phyloP scores from a whole-genome alignment of 768 basidiomycete species.

The Pholiota conissans region DNA sequence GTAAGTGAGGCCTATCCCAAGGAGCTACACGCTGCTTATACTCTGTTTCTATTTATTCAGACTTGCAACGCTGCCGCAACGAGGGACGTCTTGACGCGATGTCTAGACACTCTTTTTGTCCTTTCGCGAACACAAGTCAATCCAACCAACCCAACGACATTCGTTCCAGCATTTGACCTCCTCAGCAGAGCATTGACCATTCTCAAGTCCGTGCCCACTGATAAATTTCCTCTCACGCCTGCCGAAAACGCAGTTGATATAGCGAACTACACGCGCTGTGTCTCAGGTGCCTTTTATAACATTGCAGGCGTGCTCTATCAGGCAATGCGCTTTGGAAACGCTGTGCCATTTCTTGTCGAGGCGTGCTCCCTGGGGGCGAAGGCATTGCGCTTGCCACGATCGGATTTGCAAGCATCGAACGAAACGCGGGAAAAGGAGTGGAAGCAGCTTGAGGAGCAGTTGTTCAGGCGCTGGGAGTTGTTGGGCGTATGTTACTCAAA shows the following conservation, averaged over 20 bases:
- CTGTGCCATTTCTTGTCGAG: slow-evolving; percentile 65
- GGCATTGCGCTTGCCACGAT: slow-evolving; percentile 37
- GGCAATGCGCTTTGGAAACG: slow-evolving; percentile 55
- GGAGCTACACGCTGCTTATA: background rate
- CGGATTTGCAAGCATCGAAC: slow-evolving; percentile 11
- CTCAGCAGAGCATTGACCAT: slow-evolving; percentile 44
- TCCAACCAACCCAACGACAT: slow-evolving; percentile 26
- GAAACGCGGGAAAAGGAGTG: slow-evolving; percentile 41
- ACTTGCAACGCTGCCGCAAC: slow-evolving; percentile 9
- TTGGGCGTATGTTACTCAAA: slow-evolving; percentile 78
- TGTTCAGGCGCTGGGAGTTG: slow-evolving; percentile 78
- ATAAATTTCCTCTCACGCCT: slow-evolving; percentile 8
- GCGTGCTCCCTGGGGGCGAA: slow-evolving; percentile 55
- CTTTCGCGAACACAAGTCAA: slow-evolving; percentile 21
- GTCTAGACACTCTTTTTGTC: slow-evolving; percentile 22
- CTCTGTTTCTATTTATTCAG: background rate
- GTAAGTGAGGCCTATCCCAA: slow-evolving; percentile 7
- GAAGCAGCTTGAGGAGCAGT: slow-evolving; percentile 60
- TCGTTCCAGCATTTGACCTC: slow-evolving; percentile 43
- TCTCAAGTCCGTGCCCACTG: slow-evolving; percentile 23
- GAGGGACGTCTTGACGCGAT: slow-evolving; percentile 20
- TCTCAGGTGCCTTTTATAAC: slow-evolving; percentile 73
- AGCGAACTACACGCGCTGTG: slow-evolving; percentile 64
- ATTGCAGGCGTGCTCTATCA: slow-evolving; percentile 72
- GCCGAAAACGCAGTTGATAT: slow-evolving; percentile 26